These are phyloP conservation scores for Colletotrichum godetiae DNA, from an alignment of 2,329 filamentous ascomycete species.

Conservation along the genomic window DNA sequence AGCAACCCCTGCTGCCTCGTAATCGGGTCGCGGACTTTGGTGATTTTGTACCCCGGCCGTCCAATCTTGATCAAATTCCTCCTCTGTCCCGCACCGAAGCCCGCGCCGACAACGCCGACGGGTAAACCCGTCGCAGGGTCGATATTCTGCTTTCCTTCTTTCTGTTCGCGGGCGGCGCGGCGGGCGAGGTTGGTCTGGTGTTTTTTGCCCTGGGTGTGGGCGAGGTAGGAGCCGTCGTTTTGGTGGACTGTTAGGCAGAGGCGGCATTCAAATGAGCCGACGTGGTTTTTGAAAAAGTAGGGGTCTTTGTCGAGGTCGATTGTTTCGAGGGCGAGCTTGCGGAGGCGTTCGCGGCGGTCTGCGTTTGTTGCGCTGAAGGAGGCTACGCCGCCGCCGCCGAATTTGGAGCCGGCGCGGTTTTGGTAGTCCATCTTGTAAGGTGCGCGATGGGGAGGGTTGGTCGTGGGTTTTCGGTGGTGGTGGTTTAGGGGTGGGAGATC, in stretches of 20 bases:
- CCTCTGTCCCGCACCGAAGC: conserved; percentile 70
- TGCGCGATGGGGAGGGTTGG: not conserved
- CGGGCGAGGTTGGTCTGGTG: conserved; percentile 98
- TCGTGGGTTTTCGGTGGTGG: not conserved
- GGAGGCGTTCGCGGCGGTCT: conserved; percentile 95
- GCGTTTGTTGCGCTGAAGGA: conserved; percentile 94
- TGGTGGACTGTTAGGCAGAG: conserved; percentile 98
- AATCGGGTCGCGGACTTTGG: conserved; percentile 90
- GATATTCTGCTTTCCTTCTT: conserved; percentile 80
- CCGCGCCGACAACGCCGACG: conserved; percentile 79
- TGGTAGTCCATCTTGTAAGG: conserved; percentile 72
- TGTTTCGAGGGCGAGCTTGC: conserved; percentile 97
- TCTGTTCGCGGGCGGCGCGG: conserved; percentile 93
- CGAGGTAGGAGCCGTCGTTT: conserved; percentile 98
- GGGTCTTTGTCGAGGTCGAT: conserved; percentile 99
- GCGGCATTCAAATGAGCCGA: conserved; percentile 97
- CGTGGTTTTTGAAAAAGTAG: conserved; percentile 99
- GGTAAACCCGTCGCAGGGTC: conserved; percentile 77
- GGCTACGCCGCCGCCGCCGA: conserved; percentile 96
- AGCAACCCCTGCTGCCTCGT: conserved; percentile 89
- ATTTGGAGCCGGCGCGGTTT: conserved; percentile 97
- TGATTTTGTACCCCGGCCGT: conserved; percentile 96
- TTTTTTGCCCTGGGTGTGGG: conserved; percentile 97
- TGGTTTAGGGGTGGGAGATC: not conserved
- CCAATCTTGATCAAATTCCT: conserved; percentile 95